Conservation (phyloP, 257 asterid species). For the Nicotiana sylvestris region DNA sequence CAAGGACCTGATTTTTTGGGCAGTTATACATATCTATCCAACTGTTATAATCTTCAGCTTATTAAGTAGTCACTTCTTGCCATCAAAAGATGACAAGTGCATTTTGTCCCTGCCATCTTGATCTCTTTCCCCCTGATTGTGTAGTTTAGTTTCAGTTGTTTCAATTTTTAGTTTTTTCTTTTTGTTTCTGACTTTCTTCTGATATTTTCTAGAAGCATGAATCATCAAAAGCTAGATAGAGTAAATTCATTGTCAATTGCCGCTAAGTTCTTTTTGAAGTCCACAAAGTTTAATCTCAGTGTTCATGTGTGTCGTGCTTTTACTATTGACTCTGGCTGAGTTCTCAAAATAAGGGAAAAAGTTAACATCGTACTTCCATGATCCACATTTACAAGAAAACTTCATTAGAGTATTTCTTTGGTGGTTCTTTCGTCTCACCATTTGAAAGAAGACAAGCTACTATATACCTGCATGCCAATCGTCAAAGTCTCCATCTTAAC, state of each 20-base stretch:
- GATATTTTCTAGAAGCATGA: not conserved
- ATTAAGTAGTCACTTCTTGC: not conserved
- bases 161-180: not conserved
- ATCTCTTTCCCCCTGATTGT: not conserved
- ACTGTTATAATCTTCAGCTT: not conserved
- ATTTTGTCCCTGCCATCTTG: not conserved
- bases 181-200: not conserved
- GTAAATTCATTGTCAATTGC: not conserved
- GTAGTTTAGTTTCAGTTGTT: not conserved
- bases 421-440: too few species aligned
- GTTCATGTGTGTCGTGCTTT: not conserved
- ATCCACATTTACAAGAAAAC: too few species aligned
- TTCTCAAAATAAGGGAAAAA: too few species aligned
- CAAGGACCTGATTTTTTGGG: not conserved
- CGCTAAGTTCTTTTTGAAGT: not conserved
- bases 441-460: too few species aligned
- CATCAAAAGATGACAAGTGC: not conserved
- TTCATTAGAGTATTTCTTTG: too few species aligned
- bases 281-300: not conserved
- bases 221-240: not conserved
- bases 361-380: too few species aligned
- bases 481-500: too few species aligned
- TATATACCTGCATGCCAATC: too few species aligned
- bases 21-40: not conserved
- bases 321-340: too few species aligned